Base-by-base conservation (phyloP, 192 early-diverging fungal genomes). In the Coemansia brasiliensis region DNA sequence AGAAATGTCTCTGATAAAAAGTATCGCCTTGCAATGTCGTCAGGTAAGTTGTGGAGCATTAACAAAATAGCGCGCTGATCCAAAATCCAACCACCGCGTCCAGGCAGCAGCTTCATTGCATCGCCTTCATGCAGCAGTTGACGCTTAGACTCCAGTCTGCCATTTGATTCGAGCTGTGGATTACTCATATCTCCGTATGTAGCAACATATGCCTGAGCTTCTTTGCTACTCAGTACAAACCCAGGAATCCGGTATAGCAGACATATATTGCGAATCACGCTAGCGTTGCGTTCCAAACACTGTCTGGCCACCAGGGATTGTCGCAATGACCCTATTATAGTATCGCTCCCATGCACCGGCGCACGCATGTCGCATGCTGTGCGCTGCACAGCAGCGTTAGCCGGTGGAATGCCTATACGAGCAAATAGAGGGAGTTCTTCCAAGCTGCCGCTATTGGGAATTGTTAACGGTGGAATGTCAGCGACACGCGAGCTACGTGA, bases 1-100 rank as follows among this genome's bases (percentile, higher is more conserved):
- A 80, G 17, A 43, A 74, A 74, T 17, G 77, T 64, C 67, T 80
- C 77, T 10, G 63, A 66, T 29, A 80, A 61, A 54, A 80, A 80
- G 46, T 61, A 80, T 50, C 77, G 52, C 29, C 67, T 22, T 0
- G 55, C 69, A 5, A 74, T 29, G 15, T 80, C 77, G 21, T 80
- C 77, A 2, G 77, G 71, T 27, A 80, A 56, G 11, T 59, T 59
- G 20, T 55, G 35, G 52, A 80, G 63, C 77, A 72, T 70, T n/a
- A 50, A 51, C 4, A 49, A 42, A n/a, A 80, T 45, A 10, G 71
- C 57, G 16, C 65, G 71, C 49, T 80, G 53, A 32, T 80, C 77
- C 20, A 80, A 24, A 10, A 29, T 39, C 75, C 75, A 72, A 2
- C 43, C 44, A 6, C 56, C 56, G n/a, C 64, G 55, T 18, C 58